Evolutionary conservation across 495 filamentous ascomycete species (phyloP).

Genomic region (Hypoxylon lenormandii): DNA sequence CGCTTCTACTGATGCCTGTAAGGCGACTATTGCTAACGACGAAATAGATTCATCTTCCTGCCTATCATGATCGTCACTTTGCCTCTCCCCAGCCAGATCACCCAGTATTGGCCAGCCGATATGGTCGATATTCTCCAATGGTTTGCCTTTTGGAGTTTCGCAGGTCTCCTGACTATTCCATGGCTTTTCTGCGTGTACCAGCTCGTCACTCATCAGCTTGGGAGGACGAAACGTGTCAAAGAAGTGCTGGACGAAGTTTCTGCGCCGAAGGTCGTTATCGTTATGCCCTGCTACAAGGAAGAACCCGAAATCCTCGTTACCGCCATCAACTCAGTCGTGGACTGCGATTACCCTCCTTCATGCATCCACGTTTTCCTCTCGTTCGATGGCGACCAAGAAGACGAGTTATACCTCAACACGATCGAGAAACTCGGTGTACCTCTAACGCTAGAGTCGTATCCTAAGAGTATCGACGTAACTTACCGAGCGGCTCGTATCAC

Average conservation of each 20-base stretch:
- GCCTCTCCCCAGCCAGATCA: conserved; percentile 79
- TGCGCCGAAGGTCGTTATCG: conserved; percentile 94
- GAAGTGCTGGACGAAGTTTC: conserved; percentile 82
- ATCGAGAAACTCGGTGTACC: conserved; percentile 90
- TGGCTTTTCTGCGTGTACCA: conserved; percentile 95
- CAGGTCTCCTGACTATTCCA: conserved; percentile 82
- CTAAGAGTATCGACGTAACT: conserved; percentile 87
- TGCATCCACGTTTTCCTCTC: conserved; percentile 97
- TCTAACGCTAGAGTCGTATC: conserved; percentile 78
- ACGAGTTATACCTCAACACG: conserved; percentile 89
- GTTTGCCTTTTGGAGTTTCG: conserved; percentile 98
- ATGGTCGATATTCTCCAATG: conserved; percentile 83
- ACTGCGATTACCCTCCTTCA: conserved; percentile 91
- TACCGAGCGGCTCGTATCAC: conserved; percentile 88
- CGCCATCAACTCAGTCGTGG: conserved; percentile 90
- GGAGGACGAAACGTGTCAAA: conserved; percentile 83
- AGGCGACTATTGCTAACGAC: conserved; percentile 14
- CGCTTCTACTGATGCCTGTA: conserved; percentile 27
- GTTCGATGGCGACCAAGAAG: conserved; percentile 89
- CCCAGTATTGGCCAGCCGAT: conserved; percentile 72
- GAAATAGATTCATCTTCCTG: conserved; percentile 79
- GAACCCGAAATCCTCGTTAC: conserved; percentile 85
- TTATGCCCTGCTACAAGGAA: conserved; percentile 98
- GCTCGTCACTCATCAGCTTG: conserved; percentile 85
- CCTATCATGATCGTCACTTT: conserved; percentile 96